Conservation (phyloP, 176 grass and related monocot species). For the Oryza glumipatula region DNA sequence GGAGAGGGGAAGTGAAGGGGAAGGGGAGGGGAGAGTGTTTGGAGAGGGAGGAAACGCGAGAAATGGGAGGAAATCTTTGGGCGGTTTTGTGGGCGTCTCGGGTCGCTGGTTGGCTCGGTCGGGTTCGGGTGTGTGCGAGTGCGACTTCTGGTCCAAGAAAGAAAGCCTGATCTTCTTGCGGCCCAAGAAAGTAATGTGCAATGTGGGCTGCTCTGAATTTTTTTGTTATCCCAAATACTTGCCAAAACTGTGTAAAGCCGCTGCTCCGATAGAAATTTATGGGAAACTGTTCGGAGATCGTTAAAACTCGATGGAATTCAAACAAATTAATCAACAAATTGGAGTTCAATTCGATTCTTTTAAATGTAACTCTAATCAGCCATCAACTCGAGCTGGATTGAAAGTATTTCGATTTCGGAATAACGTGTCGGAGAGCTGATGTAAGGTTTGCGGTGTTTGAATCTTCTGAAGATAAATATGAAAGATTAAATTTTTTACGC, state of each 20-base stretch:
- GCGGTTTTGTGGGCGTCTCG: neutral
- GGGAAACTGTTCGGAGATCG: too few relatives aligned
- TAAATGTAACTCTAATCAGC: too few relatives aligned
- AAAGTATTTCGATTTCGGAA: neutral
- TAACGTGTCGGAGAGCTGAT: neutral
- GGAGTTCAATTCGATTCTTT: too few relatives aligned
- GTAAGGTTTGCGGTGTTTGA: neutral
- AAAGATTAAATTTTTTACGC: too few relatives aligned
- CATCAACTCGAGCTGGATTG: too few relatives aligned
- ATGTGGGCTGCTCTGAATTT: neutral
- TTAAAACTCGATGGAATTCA: too few relatives aligned
- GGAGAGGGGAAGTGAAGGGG: neutral
- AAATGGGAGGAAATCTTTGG: constrained; percentile 17
- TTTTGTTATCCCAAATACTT: neutral
- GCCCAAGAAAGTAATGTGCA: constrained; percentile 17
- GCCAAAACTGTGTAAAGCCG: too few relatives aligned
- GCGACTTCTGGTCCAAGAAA: constrained; percentile 57
- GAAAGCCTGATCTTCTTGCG: constrained; percentile 4
- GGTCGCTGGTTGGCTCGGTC: neutral
- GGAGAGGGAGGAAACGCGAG: neutral
- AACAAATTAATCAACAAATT: too few relatives aligned
- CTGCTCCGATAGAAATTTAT: too few relatives aligned
- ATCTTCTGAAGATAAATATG: too few relatives aligned
- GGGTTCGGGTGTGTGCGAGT: neutral
- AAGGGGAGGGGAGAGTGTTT: neutral